phyloP scores from a whole-genome alignment of 1,284 basidiomycete species.

The Naganishia liquefaciens region DNA sequence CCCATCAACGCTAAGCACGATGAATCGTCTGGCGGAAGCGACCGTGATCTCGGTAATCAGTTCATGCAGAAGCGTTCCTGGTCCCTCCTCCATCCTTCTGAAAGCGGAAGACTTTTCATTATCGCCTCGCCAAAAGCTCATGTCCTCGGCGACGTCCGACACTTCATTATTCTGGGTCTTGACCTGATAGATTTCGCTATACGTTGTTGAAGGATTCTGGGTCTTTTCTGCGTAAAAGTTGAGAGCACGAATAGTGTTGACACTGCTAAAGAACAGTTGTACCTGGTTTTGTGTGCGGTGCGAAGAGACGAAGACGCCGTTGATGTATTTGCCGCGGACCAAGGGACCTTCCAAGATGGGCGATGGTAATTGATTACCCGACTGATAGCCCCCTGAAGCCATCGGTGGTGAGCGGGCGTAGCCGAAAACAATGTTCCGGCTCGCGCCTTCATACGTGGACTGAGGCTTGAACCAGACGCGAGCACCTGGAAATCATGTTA shows the following conservation, averaged over 20 bases:
- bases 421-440: constrained; percentile 18
- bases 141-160: constrained; percentile 23
- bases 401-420: constrained; percentile 22
- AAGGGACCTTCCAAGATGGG: constrained; percentile 13
- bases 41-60: constrained; percentile 75
- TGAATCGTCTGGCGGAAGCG: constrained; percentile 67
- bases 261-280: constrained; percentile 23
- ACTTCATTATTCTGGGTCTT: constrained; percentile 4
- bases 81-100: constrained; percentile 15
- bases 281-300: constrained; percentile 15
- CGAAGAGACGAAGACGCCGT: constrained; percentile 20
- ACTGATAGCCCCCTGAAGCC: constrained; percentile 17
- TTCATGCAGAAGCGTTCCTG: constrained; percentile 54
- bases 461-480: constrained; percentile 24
- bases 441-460: constrained; percentile 13
- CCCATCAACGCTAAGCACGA: constrained; percentile 82
- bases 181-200: constrained; percentile 16
- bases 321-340: constrained; percentile 21
- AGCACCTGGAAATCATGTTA: neutral
- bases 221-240: constrained; percentile 23
- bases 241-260: constrained; percentile 25
- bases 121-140: constrained; percentile 19
- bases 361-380: constrained; percentile 15
- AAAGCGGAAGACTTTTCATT: constrained; percentile 22
- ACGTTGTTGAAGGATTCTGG: constrained; percentile 22